phyloP scores from a whole-genome alignment of 2,329 filamentous ascomycete genomes.

The Pestalotiopsis sp. region DNA sequence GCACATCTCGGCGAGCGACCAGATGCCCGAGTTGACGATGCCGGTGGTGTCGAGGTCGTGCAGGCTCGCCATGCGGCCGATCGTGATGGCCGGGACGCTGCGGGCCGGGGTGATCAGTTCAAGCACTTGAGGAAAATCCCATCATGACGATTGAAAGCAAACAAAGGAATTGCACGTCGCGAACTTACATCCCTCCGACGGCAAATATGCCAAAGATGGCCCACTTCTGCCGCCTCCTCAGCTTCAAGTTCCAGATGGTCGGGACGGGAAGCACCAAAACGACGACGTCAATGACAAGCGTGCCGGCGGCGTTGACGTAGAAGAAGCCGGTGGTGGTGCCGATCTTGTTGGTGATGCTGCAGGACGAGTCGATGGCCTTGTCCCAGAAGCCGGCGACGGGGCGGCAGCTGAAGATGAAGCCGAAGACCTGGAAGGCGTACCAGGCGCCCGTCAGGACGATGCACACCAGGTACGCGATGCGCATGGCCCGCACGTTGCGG shows the following conservation, averaged over 20 bases:
- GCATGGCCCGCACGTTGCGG: background rate
- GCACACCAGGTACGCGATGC: background rate
- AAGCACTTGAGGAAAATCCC: background rate
- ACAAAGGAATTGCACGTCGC: background rate
- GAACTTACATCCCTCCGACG: constrained; percentile 27
- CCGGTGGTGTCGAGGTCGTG: background rate
- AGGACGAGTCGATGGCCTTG: background rate
- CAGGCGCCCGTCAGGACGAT: background rate
- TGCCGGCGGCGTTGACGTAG: constrained; percentile 27
- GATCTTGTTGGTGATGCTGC: background rate
- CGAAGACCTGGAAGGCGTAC: background rate
- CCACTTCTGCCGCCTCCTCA: constrained; percentile 21
- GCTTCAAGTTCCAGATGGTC: constrained; percentile 22
- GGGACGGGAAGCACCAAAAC: constrained; percentile 27
- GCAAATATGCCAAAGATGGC: constrained; percentile 27
- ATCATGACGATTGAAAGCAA: background rate
- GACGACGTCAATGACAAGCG: constrained; percentile 27
- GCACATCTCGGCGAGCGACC: constrained; percentile 5
- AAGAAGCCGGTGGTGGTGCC: constrained; percentile 1
- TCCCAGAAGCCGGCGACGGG: background rate
- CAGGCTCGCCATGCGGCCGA: constrained; percentile 18
- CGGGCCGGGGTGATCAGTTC: constrained; percentile 6
- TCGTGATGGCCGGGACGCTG: constrained; percentile 22
- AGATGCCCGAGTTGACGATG: background rate
- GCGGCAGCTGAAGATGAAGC: background rate